Conservation (phyloP, 495 filamentous ascomycete species). For the Hypoxylon subgilvum region DNA sequence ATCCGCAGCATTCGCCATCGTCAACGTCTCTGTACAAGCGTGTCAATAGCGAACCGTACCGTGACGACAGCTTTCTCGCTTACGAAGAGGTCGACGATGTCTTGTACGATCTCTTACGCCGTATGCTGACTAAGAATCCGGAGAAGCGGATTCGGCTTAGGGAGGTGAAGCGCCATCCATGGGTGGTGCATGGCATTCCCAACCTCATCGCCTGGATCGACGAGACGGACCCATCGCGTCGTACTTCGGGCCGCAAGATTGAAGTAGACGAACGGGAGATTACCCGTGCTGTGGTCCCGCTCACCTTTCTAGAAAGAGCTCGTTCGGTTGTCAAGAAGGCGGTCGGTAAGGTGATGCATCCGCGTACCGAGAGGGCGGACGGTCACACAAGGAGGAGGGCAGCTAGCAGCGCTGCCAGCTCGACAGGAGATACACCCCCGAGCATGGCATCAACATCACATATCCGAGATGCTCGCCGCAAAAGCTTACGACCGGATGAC, state of each 20-base stretch:
- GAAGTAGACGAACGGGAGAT: slow-evolving; percentile 91
- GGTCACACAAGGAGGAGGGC: slow-evolving; percentile 59
- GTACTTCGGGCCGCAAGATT: slow-evolving; percentile 85
- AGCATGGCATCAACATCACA: slow-evolving; percentile 47
- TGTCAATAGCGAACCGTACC: slow-evolving; percentile 54
- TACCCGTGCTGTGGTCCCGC: slow-evolving; percentile 84
- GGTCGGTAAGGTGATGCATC: slow-evolving; percentile 64
- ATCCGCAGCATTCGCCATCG: slow-evolving; percentile 58
- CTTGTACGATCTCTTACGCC: slow-evolving; percentile 77
- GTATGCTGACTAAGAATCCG: slow-evolving; percentile 88
- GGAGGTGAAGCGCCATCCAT: slow-evolving; percentile 96
- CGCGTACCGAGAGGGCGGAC: slow-evolving; percentile 61
- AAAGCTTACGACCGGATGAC: slow-evolving; percentile 76
- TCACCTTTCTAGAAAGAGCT: slow-evolving; percentile 82
- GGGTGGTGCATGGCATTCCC: slow-evolving; percentile 81
- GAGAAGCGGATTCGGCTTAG: slow-evolving; percentile 83
- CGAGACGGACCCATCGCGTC: slow-evolving; percentile 84
- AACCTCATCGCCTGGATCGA: slow-evolving; percentile 84
- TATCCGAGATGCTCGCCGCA: slow-evolving; percentile 61
- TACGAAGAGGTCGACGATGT: slow-evolving; percentile 88
- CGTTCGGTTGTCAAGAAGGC: slow-evolving; percentile 71
- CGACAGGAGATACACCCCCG: slow-evolving; percentile 51
- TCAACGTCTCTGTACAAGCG: slow-evolving; percentile 62
- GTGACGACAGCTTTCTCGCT: slow-evolving; percentile 69
- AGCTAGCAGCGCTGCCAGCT: slow-evolving; percentile 65